phyloP scores from a whole-genome alignment of 352 stramenopile genomes.

The Pilasporangium apinafurcum region DNA sequence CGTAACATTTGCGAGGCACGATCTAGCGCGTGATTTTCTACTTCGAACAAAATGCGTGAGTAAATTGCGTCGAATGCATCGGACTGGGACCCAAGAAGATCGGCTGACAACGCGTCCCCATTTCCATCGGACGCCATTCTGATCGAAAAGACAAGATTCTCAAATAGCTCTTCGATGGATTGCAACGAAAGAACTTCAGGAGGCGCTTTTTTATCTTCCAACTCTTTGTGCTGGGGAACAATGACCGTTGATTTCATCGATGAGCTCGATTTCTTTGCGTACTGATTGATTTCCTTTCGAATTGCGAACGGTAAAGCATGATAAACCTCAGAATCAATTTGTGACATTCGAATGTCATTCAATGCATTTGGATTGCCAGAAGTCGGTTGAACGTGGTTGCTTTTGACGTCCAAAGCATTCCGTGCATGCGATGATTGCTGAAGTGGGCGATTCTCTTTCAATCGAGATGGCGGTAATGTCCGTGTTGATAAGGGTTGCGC shows the following conservation, averaged over 20 bases:
- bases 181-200: constrained; percentile 8
- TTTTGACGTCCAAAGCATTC: constrained; percentile 29
- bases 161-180: constrained; percentile 50
- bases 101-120: not conserved
- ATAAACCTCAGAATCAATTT: constrained; percentile 77
- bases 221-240: not conserved
- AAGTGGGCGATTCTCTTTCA: constrained; percentile 21
- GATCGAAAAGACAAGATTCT: constrained; percentile 12
- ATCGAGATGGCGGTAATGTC: constrained; percentile 13
- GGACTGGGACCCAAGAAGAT: too few species aligned
- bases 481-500: not conserved
- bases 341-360: constrained; percentile 68
- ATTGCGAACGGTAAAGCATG: constrained; percentile 58
- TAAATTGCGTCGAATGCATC: constrained; percentile 69
- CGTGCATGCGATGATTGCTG: constrained; percentile 9
- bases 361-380: constrained; percentile 19
- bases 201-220: not conserved
- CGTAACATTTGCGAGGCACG: constrained; percentile 60
- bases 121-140: not conserved
- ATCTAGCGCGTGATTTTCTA: constrained; percentile 54
- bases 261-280: constrained; percentile 39
- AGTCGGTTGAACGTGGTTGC: not conserved
- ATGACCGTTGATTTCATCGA: constrained; percentile 9
- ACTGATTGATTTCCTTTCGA: constrained; percentile 59
- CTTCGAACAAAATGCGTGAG: constrained; percentile 60